Evolutionary conservation across 2,329 filamentous ascomycete species (phyloP).

Genomic region (Aspergillus flavus): DNA sequence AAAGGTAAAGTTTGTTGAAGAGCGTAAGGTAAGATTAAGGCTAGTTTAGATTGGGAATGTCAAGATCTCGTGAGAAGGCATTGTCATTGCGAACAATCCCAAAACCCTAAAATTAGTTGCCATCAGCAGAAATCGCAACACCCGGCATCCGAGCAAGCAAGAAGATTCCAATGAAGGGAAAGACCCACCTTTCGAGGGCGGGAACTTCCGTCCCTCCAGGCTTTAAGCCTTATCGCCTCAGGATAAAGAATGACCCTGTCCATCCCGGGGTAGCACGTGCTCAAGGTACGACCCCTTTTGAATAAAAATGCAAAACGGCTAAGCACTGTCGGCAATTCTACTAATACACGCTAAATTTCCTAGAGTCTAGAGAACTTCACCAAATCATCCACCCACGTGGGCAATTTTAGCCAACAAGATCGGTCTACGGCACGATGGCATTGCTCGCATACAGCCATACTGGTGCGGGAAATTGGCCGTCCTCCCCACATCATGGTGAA

Average conservation of each 20-base stretch:
- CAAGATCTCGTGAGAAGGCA: not conserved
- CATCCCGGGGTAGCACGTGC: not conserved
- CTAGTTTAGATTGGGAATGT: not conserved
- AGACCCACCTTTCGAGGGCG: too few relatives aligned
- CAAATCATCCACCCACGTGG: not conserved
- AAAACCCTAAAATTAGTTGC: not conserved
- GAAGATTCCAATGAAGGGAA: too few relatives aligned
- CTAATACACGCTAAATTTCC: not conserved
- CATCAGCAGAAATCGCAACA: not conserved
- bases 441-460: too few relatives aligned
- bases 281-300: not conserved
- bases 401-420: not conserved
- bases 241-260: not conserved
- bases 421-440: too few relatives aligned
- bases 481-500: not conserved
- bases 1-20: not conserved
- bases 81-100: not conserved
- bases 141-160: not conserved
- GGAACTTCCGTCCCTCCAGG: too few relatives aligned
- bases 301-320: not conserved
- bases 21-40: not conserved
- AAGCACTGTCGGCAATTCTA: not conserved
- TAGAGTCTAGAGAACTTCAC: not conserved
- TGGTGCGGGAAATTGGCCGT: too few relatives aligned
- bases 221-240: too few relatives aligned